Percentiles rank a stretch among this genome's conserved stretches.
Evolutionary conservation across 306 rosid genomes (phyloP).

Genomic region (Trifolium subterraneum): DNA sequence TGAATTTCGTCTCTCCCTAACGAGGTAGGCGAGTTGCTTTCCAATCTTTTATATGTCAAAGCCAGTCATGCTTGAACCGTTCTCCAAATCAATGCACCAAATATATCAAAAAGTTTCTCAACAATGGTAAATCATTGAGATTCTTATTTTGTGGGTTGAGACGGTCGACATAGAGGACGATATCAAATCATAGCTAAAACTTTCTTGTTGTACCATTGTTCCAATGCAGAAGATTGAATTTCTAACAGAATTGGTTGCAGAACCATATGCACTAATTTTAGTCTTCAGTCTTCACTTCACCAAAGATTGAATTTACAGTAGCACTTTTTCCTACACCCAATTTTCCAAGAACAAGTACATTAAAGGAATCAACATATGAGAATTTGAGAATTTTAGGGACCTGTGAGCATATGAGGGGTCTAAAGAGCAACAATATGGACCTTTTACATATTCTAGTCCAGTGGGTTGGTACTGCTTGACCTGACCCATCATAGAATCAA

Average conservation of each 20-base stretch:
- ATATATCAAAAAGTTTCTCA: slow-evolving; percentile 61
- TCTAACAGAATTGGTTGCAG: slow-evolving; percentile 73
- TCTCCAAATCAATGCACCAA: slow-evolving; percentile 86
- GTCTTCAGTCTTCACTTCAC: slow-evolving; percentile 64
- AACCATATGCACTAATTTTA: slow-evolving; percentile 73
- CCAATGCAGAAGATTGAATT: slow-evolving; percentile 80
- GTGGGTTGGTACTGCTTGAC: no score
- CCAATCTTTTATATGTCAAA: slow-evolving; percentile 81
- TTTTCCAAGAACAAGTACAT: slow-evolving; percentile 88
- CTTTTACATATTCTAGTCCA: no score
- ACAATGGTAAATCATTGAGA: slow-evolving; percentile 81
- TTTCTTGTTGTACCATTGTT: slow-evolving; percentile 63
- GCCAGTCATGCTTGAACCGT: slow-evolving; percentile 84
- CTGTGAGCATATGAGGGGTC: no score
- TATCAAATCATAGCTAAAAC: slow-evolving; percentile 71
- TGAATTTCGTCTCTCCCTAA: slow-evolving; percentile 77
- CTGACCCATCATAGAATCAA: no score
- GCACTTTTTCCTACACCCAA: slow-evolving; percentile 97
- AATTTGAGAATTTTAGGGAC: no score
- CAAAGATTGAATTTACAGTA: slow-evolving; percentile 86
- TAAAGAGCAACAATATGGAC: no score
- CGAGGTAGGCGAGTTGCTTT: slow-evolving; percentile 54
- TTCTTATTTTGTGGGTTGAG: slow-evolving; percentile 80
- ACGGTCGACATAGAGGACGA: slow-evolving; percentile 88
- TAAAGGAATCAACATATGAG: slow-evolving; percentile 51